Conservation (phyloP, 768 basidiomycete genomes). For the Hericium erinaceus region DNA sequence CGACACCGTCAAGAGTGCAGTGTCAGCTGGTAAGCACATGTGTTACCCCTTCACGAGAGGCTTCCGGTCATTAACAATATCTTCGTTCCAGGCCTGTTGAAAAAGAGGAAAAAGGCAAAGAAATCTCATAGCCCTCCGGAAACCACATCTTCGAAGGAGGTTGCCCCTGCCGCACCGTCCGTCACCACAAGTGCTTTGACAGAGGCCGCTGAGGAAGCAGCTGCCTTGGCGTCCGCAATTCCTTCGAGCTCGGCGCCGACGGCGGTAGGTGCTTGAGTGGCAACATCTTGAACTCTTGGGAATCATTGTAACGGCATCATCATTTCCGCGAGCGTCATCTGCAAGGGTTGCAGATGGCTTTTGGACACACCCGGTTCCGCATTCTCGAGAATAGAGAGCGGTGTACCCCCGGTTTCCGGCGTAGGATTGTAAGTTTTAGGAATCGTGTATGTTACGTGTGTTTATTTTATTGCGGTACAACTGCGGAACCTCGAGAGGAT, state of each 20-base stretch:
- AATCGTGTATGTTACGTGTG: no score
- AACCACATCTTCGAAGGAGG: neutral
- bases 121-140: slow-evolving; percentile 9
- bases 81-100: slow-evolving; percentile 45
- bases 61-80: slow-evolving; percentile 4
- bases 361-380: no score
- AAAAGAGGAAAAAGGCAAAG: slow-evolving; percentile 71
- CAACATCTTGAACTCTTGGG: no score
- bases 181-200: neutral
- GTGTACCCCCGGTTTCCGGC: no score
- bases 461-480: no score
- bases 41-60: slow-evolving; percentile 9
- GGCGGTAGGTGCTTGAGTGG: neutral
- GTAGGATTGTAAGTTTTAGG: no score
- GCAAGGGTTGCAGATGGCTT: no score
- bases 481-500: no score
- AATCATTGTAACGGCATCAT: no score
- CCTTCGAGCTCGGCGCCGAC: neutral
- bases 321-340: no score
- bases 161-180: neutral
- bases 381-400: no score
- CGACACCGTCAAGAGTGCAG: slow-evolving; percentile 86
- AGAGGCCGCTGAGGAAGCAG: neutral
- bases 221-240: neutral
- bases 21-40: slow-evolving; percentile 56